phyloP scores from a whole-genome alignment of 202 grass and related monocot genomes.

The Digitaria exilis region DNA sequence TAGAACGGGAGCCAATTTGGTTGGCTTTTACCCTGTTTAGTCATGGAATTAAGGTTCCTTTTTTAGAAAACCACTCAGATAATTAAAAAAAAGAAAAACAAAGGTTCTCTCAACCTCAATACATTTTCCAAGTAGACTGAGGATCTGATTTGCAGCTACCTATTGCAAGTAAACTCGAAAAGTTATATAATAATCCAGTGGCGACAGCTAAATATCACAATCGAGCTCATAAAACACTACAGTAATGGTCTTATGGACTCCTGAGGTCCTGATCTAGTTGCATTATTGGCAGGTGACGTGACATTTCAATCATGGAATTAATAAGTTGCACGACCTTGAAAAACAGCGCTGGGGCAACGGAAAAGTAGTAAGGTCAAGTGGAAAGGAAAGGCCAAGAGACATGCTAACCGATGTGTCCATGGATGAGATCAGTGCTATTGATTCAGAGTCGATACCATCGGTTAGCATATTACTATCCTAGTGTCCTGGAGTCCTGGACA shows the following conservation, averaged over 20 bases:
- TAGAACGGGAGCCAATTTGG: background rate
- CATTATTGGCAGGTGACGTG: constrained; percentile 13
- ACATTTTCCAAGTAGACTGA: background rate
- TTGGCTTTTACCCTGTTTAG: background rate
- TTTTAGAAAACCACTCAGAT: background rate
- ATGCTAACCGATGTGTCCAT: constrained; percentile 15
- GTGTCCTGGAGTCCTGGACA: too few relatives aligned
- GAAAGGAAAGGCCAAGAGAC: background rate
- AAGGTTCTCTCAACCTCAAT: background rate
- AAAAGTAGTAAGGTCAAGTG: background rate
- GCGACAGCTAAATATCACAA: background rate
- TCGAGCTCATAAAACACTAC: constrained; percentile 29
- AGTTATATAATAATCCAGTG: too few relatives aligned
- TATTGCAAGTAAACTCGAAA: background rate
- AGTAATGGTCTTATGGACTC: background rate
- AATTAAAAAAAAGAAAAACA: background rate
- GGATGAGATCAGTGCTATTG: background rate
- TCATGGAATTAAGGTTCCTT: background rate
- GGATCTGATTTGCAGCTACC: background rate
- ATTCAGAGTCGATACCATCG: background rate
- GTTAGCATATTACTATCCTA: background rate
- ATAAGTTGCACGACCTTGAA: background rate
- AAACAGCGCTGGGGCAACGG: background rate
- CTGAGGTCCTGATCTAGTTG: background rate
- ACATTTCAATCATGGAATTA: background rate